These are phyloP conservation scores for Leersia perrieri DNA, from an alignment of 176 grass and related monocot genomes.

Conservation along the genomic window DNA sequence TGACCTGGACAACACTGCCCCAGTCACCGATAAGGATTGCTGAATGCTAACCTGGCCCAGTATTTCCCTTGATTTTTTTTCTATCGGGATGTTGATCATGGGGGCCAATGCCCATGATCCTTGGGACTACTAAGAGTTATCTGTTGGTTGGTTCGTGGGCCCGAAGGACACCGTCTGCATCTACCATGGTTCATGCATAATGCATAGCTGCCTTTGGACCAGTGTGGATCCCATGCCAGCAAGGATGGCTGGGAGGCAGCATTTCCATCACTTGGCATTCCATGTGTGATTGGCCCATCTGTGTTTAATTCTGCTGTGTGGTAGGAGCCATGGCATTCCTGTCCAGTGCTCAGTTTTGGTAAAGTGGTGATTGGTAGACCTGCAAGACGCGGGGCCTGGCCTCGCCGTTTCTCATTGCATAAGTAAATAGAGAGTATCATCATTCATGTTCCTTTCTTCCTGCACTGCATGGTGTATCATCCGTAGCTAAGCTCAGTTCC, in stretches of 20 bases:
- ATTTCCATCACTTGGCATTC: neutral
- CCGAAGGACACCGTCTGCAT: constrained; percentile 25
- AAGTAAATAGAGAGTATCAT: constrained; percentile 39
- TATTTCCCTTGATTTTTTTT: constrained; percentile 2
- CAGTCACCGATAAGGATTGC: constrained; percentile 41
- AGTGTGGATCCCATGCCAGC: constrained; percentile 19
- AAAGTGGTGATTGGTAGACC: neutral
- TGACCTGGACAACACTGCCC: constrained; percentile 20
- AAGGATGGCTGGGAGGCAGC: constrained; percentile 21
- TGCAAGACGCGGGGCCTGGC: neutral
- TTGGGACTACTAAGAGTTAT: constrained; percentile 39
- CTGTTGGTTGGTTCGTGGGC: constrained; percentile 14
- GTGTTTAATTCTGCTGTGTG: constrained; percentile 29
- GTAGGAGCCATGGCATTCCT: constrained; percentile 21
- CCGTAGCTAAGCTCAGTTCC: neutral
- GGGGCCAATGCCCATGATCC: constrained; percentile 39
- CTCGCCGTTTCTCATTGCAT: neutral
- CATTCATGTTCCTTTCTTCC: constrained; percentile 20
- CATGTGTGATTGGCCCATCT: constrained; percentile 10
- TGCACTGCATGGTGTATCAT: neutral
- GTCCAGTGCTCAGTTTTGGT: constrained; percentile 15
- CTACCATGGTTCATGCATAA: constrained; percentile 11
- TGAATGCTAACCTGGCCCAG: constrained; percentile 36
- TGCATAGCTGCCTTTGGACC: constrained; percentile 20
- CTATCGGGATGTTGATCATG: constrained; percentile 30